Percentiles rank a stretch among this genome's conserved stretches.
phyloP scores from a whole-genome alignment of 192 early-diverging fungal species.

The Linnemannia elongata region DNA sequence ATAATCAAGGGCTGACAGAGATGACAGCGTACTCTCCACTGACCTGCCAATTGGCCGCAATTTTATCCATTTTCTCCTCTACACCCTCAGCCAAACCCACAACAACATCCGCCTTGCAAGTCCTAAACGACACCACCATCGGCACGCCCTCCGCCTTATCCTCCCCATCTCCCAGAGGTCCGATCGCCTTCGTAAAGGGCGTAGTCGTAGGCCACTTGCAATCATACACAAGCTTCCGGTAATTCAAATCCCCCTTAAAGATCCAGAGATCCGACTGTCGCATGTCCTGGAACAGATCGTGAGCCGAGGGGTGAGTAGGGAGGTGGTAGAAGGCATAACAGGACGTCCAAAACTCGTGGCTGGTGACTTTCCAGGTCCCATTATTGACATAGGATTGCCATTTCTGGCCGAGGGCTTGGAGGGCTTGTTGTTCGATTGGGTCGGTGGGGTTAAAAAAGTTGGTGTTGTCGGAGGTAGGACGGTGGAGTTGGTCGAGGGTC shows the following conservation, averaged over 20 bases:
- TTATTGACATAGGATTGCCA: slow-evolving; percentile 77
- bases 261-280: slow-evolving; percentile 75
- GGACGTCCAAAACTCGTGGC: slow-evolving; percentile 89
- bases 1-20: slow-evolving; percentile 37
- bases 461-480: not conserved
- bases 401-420: slow-evolving; percentile 66
- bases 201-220: slow-evolving; percentile 88
- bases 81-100: slow-evolving; percentile 75
- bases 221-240: slow-evolving; percentile 95
- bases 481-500: slow-evolving; percentile 62
- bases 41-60: slow-evolving; percentile 72
- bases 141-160: slow-evolving; percentile 63
- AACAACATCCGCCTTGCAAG: slow-evolving; percentile 89
- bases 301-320: slow-evolving; percentile 64
- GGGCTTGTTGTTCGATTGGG: slow-evolving; percentile 49
- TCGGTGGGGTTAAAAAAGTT: slow-evolving; percentile 55
- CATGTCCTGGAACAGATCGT: slow-evolving; percentile 74
- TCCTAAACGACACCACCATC: slow-evolving; percentile 82
- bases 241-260: slow-evolving; percentile 98
- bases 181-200: slow-evolving; percentile 87
- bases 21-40: slow-evolving; percentile 83
- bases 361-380: slow-evolving; percentile 75
- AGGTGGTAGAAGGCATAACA: slow-evolving; percentile 88
- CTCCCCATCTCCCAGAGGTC: slow-evolving; percentile 68
- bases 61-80: slow-evolving; percentile 63